Evolutionary conservation across 2,329 filamentous ascomycete genomes (phyloP).

Genomic region (Neofusicoccum umdonicola): DNA sequence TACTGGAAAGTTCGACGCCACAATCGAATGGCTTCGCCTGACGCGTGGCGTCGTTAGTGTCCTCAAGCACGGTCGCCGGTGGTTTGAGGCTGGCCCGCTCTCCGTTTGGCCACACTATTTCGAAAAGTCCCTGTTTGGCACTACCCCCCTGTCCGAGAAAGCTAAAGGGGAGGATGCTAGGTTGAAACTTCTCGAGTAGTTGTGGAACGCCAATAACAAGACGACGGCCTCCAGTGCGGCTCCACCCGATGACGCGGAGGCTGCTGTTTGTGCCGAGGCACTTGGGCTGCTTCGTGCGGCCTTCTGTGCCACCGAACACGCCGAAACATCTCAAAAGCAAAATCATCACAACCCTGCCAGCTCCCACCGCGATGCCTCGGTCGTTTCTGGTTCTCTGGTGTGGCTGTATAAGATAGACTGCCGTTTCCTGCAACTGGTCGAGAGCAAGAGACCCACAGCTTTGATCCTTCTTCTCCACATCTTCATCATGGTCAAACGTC

Average conservation of each 20-base stretch:
- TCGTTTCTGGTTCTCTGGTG: background rate
- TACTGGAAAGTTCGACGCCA: too few relatives aligned
- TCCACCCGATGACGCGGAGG: background rate
- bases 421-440: background rate
- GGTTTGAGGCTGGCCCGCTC: too few relatives aligned
- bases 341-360: background rate
- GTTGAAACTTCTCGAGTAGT: too few relatives aligned
- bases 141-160: too few relatives aligned
- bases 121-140: too few relatives aligned
- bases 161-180: too few relatives aligned
- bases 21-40: too few relatives aligned
- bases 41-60: too few relatives aligned
- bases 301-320: background rate
- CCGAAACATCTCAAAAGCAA: conserved; percentile 4
- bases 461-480: background rate
- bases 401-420: background rate
- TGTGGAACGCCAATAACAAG: too few relatives aligned
- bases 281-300: background rate
- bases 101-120: too few relatives aligned
- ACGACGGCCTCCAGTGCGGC: too few relatives aligned
- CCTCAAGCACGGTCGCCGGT: too few relatives aligned
- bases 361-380: background rate
- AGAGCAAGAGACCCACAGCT: background rate
- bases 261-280: background rate
- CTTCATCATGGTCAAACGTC: background rate